phyloP scores from a whole-genome alignment of 2,329 filamentous ascomycete species.

The Claviceps pazoutovae region DNA sequence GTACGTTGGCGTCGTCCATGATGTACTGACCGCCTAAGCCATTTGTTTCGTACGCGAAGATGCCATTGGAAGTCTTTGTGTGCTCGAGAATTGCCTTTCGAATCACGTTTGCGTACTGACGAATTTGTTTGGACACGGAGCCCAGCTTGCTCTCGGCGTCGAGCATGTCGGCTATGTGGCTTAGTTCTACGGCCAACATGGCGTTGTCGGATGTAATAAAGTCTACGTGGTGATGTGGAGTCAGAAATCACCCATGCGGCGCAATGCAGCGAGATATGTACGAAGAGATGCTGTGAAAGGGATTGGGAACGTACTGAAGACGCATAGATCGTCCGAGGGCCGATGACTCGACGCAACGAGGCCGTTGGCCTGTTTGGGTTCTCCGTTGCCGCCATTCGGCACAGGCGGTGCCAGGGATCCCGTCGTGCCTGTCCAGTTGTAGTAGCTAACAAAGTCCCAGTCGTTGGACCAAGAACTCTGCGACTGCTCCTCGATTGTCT shows the following conservation, averaged over 20 bases:
- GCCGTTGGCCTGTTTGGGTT: slow-evolving; percentile 63
- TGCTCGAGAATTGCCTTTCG: slow-evolving; percentile 51
- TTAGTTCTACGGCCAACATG: slow-evolving; percentile 37
- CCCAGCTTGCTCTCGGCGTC: slow-evolving; percentile 53
- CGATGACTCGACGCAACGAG: slow-evolving; percentile 69
- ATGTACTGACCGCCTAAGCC: slow-evolving; percentile 53
- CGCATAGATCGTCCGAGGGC: slow-evolving; percentile 71
- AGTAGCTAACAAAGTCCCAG: slow-evolving; percentile 15
- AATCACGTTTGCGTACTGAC: slow-evolving; percentile 38
- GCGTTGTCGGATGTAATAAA: slow-evolving; percentile 31
- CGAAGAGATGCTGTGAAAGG: background rate
- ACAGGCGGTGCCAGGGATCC: slow-evolving; percentile 24
- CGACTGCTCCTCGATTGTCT: slow-evolving; percentile 13
- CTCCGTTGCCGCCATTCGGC: slow-evolving; percentile 58
- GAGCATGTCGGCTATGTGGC: slow-evolving; percentile 46
- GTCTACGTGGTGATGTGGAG: slow-evolving; percentile 11
- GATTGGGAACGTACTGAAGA: slow-evolving; percentile 30
- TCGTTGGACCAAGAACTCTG: slow-evolving; percentile 13
- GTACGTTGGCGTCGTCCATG: slow-evolving; percentile 63
- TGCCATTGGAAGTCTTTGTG: slow-evolving; percentile 30
- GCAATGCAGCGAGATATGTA: background rate
- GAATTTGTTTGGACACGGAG: slow-evolving; percentile 39
- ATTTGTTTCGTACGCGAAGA: slow-evolving; percentile 67
- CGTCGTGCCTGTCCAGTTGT: slow-evolving; percentile 16
- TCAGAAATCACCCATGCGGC: background rate